These are phyloP conservation scores for Juglanconis sp. DNA, from an alignment of 2,329 filamentous ascomycete genomes.

Conservation along the genomic window DNA sequence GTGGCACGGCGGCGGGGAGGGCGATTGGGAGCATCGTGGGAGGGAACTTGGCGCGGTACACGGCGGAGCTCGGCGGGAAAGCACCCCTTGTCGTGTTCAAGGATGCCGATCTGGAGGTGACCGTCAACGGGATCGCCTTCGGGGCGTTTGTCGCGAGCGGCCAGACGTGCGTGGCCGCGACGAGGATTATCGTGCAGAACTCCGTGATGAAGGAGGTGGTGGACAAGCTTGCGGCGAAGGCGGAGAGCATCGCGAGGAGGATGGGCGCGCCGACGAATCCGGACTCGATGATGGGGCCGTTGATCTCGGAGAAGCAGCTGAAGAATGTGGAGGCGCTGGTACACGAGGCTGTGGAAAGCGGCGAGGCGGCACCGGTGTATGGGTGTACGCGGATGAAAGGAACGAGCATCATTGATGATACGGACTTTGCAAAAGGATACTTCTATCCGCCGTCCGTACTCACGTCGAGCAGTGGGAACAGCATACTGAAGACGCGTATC, in stretches of 20 bases:
- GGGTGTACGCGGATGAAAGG: conserved; percentile 49
- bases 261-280: conserved; percentile 57
- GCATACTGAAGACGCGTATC: conserved; percentile 68
- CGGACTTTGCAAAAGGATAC: conserved; percentile 57
- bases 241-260: conserved; percentile 48
- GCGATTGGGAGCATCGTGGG: conserved; percentile 65
- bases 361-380: conserved; percentile 31
- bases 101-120: conserved; percentile 61
- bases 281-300: conserved; percentile 60
- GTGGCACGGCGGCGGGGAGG: conserved; percentile 67
- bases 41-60: conserved; percentile 66
- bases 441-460: conserved; percentile 82
- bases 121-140: conserved; percentile 66
- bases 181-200: conserved; percentile 71
- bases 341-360: conserved; percentile 56
- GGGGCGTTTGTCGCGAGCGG: conserved; percentile 54
- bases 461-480: conserved; percentile 45
- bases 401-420: conserved; percentile 45
- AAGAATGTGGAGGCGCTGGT: conserved; percentile 65
- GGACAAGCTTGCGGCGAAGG: conserved; percentile 60
- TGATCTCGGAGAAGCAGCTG: conserved; percentile 62
- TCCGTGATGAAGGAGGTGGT: conserved; percentile 63
- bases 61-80: conserved; percentile 70
- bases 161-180: conserved; percentile 65
- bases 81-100: conserved; percentile 66